Evolutionary conservation across 768 basidiomycete species (phyloP), one percentile per base, ranked within the genome.

Genomic region (Arthromyces matolae): DNA sequence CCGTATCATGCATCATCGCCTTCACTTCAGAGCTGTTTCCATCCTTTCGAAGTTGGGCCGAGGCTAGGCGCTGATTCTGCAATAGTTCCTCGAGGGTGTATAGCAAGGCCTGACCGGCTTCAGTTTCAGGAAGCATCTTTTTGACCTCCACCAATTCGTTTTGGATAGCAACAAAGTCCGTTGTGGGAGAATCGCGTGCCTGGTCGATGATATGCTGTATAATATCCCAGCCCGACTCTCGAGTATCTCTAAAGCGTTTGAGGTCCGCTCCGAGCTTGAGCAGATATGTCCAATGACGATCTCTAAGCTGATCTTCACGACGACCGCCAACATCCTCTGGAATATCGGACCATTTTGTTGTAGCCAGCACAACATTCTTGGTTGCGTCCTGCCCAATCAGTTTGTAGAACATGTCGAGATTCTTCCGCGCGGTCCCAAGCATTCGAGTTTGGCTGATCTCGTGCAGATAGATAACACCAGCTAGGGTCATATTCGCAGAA

Each of bases 121-220:
- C 42, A 8, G 62, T 63, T 27, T 61, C 62, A 5, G 51, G 45
- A 31, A 65, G 60, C 18, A 51, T 46, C 10, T 47, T 56, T 13
- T 49, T 40, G 27, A 60, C 45, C 23, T 60, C 55, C 0, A 61
- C 60, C 7, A 63, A 45, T 37, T 64, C 64, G 14, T 57, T 45
- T 38, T 65, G 61, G 31, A 62, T 47, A n/a, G 55, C 41, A 12
- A 62, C 45, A 1, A 57, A 45, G 8, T 57, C 54, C 1, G 50
- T 36, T 19, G n/a, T 9, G 24, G 4, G 12, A 9, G 24, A 18
- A 14, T 13, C 18, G 29, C 22, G 27, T 13, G 37, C 36, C 5
- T 43, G 38, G 4, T 51, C 10, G 36, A 60, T 19, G 14, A 54
- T 48, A 9, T 40, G 42, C 8, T 51, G 34, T 23, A 51, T 40